phyloP scores from a whole-genome alignment of 176 grass and related monocot genomes.

The Triticum urartu region DNA sequence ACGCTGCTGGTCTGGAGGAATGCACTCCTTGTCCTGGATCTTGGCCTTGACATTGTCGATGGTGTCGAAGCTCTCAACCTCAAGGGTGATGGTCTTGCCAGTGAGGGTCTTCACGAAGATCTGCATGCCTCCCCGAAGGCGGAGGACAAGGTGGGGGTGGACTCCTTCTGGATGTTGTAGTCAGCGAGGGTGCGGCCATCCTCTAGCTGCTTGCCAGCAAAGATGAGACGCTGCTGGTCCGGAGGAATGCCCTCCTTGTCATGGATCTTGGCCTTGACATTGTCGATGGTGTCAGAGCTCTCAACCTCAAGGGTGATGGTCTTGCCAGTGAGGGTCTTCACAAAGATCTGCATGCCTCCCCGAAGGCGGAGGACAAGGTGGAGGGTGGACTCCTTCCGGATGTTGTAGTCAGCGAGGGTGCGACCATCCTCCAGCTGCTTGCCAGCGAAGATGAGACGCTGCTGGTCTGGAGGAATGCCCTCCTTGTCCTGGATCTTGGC shows the following conservation, averaged over 20 bases:
- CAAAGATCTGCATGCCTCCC: conserved; percentile 65
- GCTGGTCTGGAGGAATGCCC: conserved; percentile 78
- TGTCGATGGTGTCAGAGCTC: conserved; percentile 46
- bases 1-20: conserved; percentile 55
- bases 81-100: conserved; percentile 42
- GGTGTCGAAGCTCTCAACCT: conserved; percentile 48
- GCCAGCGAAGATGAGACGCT: conserved; percentile 71
- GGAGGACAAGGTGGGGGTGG: conserved; percentile 61
- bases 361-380: conserved; percentile 36
- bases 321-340: conserved; percentile 56
- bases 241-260: conserved; percentile 65
- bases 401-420: conserved; percentile 89
- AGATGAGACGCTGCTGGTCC: conserved; percentile 54
- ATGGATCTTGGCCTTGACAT: conserved; percentile 67
- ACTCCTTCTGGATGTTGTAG: conserved; percentile 85
- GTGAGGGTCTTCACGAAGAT: conserved; percentile 61
- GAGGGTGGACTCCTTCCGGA: conserved; percentile 77
- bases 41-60: conserved; percentile 68
- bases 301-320: conserved; percentile 59
- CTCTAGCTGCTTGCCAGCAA: conserved; percentile 59
- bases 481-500: conserved; percentile 88
- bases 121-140: conserved; percentile 49
- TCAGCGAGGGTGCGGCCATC: conserved; percentile 56
- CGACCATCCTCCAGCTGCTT: conserved; percentile 78
- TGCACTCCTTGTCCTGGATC: conserved; percentile 66